Percentiles rank a stretch among this genome's conserved stretches.
Evolutionary conservation across 495 filamentous ascomycete genomes (phyloP).

Genomic region (Paragyromitra xinjiangensis): DNA sequence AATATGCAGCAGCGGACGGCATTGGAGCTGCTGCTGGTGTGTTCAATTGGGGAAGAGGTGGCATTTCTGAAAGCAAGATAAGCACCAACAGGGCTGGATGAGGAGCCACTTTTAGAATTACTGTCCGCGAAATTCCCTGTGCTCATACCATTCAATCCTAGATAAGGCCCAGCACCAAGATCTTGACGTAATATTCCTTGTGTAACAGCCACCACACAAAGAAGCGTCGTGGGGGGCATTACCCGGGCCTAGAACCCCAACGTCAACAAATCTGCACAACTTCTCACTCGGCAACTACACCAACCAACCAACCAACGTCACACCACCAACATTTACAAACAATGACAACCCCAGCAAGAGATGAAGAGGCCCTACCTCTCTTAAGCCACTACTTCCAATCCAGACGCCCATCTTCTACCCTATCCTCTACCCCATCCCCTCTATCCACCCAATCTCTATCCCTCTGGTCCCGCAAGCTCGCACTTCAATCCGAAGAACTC

Average conservation of each 20-base stretch:
- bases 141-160: no score
- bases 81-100: no score
- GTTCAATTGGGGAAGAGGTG: no score
- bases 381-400: conserved; percentile 6
- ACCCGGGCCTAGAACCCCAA: background rate
- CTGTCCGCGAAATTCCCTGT: no score
- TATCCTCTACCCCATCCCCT: background rate
- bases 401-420: background rate
- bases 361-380: background rate
- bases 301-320: background rate
- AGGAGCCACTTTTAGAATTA: no score
- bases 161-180: no score
- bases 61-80: no score
- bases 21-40: no score
- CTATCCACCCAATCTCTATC: conserved; percentile 2
- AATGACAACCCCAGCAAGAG: background rate
- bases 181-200: no score
- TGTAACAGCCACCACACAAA: background rate
- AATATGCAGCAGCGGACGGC: no score
- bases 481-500: conserved; percentile 39
- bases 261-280: background rate
- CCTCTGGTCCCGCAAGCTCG: conserved; percentile 38
- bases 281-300: background rate
- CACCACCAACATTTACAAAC: background rate
- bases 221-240: background rate